Evolutionary conservation across 1,284 basidiomycete genomes (phyloP).

Genomic region (Ustilago lituana): DNA sequence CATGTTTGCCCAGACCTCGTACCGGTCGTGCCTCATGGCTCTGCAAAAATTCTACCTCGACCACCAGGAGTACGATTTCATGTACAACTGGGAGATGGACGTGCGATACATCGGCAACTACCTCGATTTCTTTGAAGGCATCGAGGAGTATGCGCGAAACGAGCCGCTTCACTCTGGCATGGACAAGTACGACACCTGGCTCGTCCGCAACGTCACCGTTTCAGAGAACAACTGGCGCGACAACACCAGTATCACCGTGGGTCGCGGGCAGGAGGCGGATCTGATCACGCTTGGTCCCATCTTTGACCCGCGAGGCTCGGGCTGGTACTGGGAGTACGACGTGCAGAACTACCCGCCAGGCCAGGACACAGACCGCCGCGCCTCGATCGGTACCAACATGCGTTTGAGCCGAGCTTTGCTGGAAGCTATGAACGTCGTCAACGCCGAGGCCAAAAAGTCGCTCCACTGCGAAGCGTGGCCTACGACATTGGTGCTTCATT

Average conservation of each 20-base stretch:
- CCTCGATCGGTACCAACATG: conserved; percentile 67
- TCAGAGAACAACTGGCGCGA: conserved; percentile 64
- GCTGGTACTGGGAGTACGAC: conserved; percentile 68
- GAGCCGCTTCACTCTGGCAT: conserved; percentile 64
- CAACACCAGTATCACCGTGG: conserved; percentile 44
- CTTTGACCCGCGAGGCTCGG: conserved; percentile 66
- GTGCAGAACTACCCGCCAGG: conserved; percentile 66
- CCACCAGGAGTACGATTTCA: conserved; percentile 67
- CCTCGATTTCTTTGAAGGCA: conserved; percentile 65
- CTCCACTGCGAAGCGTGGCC: conserved; percentile 67
- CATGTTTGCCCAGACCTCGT: conserved; percentile 67
- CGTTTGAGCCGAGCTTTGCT: conserved; percentile 64
- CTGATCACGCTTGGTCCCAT: conserved; percentile 66
- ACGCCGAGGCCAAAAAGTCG: conserved; percentile 66
- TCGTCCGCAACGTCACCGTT: conserved; percentile 59
- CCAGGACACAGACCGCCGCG: conserved; percentile 60
- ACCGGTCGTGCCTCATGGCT: conserved; percentile 67
- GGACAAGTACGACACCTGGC: conserved; percentile 68
- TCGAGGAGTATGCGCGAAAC: conserved; percentile 63
- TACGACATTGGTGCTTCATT: conserved; percentile 66
- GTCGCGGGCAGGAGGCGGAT: conserved; percentile 64
- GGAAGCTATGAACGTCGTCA: conserved; percentile 67
- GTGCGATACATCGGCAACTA: conserved; percentile 67
- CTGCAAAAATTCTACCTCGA: conserved; percentile 67
- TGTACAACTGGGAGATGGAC: conserved; percentile 68